phyloP scores from a whole-genome alignment of 106 monocot species.

The Allium fistulosum region DNA sequence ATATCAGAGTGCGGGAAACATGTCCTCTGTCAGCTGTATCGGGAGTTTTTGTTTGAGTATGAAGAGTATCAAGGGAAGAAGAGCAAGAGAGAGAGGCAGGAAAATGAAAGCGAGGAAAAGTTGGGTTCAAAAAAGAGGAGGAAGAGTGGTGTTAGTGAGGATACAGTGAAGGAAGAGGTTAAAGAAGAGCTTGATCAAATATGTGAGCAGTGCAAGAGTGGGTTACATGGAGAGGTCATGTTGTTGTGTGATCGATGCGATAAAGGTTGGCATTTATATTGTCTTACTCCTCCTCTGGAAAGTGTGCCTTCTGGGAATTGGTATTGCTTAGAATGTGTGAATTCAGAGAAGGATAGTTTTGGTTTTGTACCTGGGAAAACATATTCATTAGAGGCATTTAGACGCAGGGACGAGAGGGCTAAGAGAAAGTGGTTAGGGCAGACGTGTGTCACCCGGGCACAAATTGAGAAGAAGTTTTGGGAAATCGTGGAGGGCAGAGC shows the following conservation, averaged over 20 bases:
- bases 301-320: conserved; percentile 60
- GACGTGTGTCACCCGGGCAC: conserved; percentile 15
- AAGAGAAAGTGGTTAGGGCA: conserved; percentile 67
- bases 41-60: conserved; percentile 61
- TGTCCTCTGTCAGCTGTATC: conserved; percentile 57
- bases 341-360: conserved; percentile 63
- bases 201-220: conserved; percentile 79
- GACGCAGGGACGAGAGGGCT: conserved; percentile 29
- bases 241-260: conserved; percentile 78
- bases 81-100: conserved; percentile 9
- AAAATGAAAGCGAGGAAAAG: conserved; percentile 5
- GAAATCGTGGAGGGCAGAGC: conserved; percentile 75
- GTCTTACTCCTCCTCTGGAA: conserved; percentile 58
- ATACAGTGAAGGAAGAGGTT: conserved; percentile 10
- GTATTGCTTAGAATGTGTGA: conserved; percentile 75
- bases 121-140: conserved; percentile 8
- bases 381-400: conserved; percentile 41
- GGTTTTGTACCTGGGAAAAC: conserved; percentile 64
- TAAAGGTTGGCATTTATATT: conserved; percentile 76
- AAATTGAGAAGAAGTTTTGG: conserved; percentile 76
- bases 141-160: neutral
- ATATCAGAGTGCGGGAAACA: conserved; percentile 67
- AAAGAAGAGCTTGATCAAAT: conserved; percentile 52
- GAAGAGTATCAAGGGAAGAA: conserved; percentile 52
- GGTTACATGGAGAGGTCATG: conserved; percentile 79